Base-by-base conservation (phyloP, 1,139 yeast genomes). In the Torulaspora pretoriensis region DNA sequence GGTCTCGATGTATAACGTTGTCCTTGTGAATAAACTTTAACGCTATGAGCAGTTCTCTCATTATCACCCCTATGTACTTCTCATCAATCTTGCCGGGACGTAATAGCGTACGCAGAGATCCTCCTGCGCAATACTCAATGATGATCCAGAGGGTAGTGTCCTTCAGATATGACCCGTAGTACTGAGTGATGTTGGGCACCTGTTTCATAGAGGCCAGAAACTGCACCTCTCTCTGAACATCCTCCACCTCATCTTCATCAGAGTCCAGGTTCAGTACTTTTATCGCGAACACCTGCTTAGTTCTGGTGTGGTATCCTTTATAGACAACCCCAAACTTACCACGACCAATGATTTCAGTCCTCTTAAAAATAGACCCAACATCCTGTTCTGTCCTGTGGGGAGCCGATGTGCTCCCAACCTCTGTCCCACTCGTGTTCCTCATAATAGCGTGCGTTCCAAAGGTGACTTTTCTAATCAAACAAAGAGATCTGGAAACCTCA, bases 61-160 rank as follows among this genome's bases (percentile, higher is more conserved):
- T 77, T 10, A 94, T 78, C 14, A 94, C 83, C 8, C 89, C 85
- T 32, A 87, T 80, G 61, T 86, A 84, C 57, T 74, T 75, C 60
- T 92, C 98, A 54, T 90, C 97, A 41, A 94, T 75, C 28, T 78
- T 80, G 0, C 98, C 98, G 0, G 97, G 89, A 59, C 85, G 81
- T 46, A 94, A 71, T 42, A 94, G 69, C 1, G 97, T 87, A 45
- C 98, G 72, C 39, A 94, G 78, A 0, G 96, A 86, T 0, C 99
- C 99, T 10, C 98, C 99, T 1, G 96, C 95, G 66, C 98, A 92
- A 61, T 86, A 80, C 62, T 94, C 98, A 97, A 94, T 94, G 46
- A 94, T 81, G 63, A 94, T 90, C 98, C 99, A 94, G 29, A 94
- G 71, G 60, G 87, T 83, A 8, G 97, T 85, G 39, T 92, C 97